Evolutionary conservation across 257 asterid species (phyloP), one percentile per base, ranked within the genome.

Genomic region (Mitragyna speciosa): DNA sequence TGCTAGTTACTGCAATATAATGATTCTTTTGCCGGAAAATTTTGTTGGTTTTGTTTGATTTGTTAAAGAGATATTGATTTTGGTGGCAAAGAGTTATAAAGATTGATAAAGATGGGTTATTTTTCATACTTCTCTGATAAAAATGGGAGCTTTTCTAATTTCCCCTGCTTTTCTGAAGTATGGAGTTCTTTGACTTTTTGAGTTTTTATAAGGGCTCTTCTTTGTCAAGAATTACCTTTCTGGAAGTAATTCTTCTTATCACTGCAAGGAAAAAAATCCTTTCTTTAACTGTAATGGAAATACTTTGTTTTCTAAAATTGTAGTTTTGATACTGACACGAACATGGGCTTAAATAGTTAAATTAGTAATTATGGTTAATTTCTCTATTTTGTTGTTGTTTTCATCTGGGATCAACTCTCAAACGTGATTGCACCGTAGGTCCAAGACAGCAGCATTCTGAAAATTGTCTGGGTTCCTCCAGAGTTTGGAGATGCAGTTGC

Each of bases 391-490:
- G 26, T 2, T 30, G 14, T 28, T 45, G 26, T 26, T 1, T 67
- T 47, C 8, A 30, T 70, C 65, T 24, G 22, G 0, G 22, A 76
- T n/a, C 22, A 31, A 61, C 43, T 71, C 31, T 52, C 20, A 31
- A 41, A 30, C 14, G 19, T 66, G 28, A 1, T n/a, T 24, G 56
- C 11, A 28, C 41, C 74, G 49, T 84, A 94, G 98, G 98, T 87
- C 52, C 69, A 75, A 49, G 92, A 87, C 79, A 85, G 85, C 78
- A 84, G 94, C 92, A 81, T 91, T 83, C 67, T 77, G 75, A 92
- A 92, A 82, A 69, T 94, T 82, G 92, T 92, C 20, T 94, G 98
- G 98, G 89, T 86, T 75, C 98, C 97, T 49, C 97, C 97, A 15
- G 93, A 88, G 79, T 92, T 87, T 80, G 98, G 98, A 69, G 97